These are phyloP conservation scores for Tremellales sp. DNA, from an alignment of 1,284 basidiomycete species.

Conservation along the genomic window DNA sequence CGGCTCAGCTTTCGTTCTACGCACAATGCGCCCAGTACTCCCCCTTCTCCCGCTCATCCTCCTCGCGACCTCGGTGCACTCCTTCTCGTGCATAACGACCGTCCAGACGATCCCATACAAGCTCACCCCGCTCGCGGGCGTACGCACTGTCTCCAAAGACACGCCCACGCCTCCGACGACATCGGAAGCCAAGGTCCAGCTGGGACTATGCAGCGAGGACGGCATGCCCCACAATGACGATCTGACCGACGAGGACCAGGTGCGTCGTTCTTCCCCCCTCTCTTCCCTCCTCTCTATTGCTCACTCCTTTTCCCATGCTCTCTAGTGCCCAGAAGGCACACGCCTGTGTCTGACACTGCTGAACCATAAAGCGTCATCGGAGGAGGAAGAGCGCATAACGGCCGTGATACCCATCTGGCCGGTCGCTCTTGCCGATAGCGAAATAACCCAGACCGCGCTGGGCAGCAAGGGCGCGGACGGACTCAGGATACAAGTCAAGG, in stretches of 20 bases:
- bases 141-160: conserved; percentile 23
- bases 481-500: conserved; percentile 30
- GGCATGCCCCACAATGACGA: conserved; percentile 25
- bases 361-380: conserved; percentile 41
- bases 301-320: neutral
- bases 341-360: conserved; percentile 40
- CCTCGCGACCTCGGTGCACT: conserved; percentile 5
- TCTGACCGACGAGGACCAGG: conserved; percentile 43
- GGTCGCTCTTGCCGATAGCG: conserved; percentile 26
- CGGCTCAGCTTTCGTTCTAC: too few relatives aligned
- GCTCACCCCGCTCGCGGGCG: conserved; percentile 28
- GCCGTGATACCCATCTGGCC: conserved; percentile 46
- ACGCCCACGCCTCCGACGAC: conserved; percentile 43
- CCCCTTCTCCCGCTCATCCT: conserved; percentile 8
- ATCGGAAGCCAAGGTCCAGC: conserved; percentile 30
- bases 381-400: conserved; percentile 38
- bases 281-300: neutral
- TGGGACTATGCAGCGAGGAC: conserved; percentile 37
- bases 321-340: conserved; percentile 42
- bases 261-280: conserved; percentile 15
- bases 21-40: conserved; percentile 1
- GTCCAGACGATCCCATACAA: conserved; percentile 30
- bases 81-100: conserved; percentile 25
- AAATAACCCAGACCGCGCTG: conserved; percentile 23
- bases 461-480: conserved; percentile 32